These are phyloP conservation scores for Eucalyptus cladocalyx DNA, from an alignment of 345 rosid species.

Conservation along the genomic window DNA sequence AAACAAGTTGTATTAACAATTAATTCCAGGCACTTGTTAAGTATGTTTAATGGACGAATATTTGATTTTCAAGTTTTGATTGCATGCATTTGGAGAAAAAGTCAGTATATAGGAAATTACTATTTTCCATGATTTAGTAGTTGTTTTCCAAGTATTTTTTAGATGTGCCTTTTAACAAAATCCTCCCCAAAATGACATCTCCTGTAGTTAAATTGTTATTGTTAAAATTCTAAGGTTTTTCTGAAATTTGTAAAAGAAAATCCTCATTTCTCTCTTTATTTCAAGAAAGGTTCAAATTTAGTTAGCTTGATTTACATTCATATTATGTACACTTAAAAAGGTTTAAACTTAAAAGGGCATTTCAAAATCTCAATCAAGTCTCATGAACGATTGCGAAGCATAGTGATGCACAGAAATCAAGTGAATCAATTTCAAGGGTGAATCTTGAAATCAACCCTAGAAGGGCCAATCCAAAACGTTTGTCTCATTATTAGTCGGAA, in stretches of 20 bases:
- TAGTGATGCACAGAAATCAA: not conserved
- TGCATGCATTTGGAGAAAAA: not conserved
- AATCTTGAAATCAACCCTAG: not conserved
- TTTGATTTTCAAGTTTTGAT: not conserved
- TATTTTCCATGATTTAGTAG: not conserved
- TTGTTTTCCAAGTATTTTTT: not conserved
- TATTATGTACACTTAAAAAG: not conserved
- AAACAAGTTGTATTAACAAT: not conserved
- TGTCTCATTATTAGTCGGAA: accelerated
- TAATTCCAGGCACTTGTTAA: not conserved
- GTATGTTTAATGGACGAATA: not conserved
- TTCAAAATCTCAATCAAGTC: not conserved
- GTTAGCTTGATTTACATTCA: not conserved
- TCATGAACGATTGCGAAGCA: not conserved
- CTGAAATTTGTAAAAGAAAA: not conserved
- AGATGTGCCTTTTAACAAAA: not conserved
- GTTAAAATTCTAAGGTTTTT: not conserved
- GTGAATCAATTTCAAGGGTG: not conserved
- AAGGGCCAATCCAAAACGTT: accelerated
- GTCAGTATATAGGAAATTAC: not conserved
- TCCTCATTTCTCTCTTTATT: not conserved
- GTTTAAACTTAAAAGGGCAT: not conserved
- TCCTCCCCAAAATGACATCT: not conserved
- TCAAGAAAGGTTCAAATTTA: not conserved
- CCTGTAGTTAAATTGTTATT: not conserved